Base-by-base conservation (phyloP, 2,329 filamentous ascomycete species). In the Teratosphaeria pseudoeucalypti region DNA sequence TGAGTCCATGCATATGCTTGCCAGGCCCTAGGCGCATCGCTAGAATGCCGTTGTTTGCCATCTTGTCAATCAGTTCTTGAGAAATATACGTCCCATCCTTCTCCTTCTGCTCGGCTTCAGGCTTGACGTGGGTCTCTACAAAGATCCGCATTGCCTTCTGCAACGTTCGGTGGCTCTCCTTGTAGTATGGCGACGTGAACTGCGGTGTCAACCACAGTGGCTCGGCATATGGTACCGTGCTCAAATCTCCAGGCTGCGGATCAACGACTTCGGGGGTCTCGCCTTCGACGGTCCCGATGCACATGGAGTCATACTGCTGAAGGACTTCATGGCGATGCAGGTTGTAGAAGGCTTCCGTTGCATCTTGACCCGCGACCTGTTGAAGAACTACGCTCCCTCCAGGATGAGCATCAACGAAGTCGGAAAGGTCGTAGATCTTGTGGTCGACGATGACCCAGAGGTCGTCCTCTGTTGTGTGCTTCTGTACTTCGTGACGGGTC, bases 311-410 rank as follows among this genome's bases (percentile, higher is more conserved):
- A 79, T 95, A 95, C 73, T 91, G 91, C 62, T 85, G 78, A 11
- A 95, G 81, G n/a, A 95, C 89, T 75, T 95, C 90, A 67, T 95
- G 90, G 29, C 90, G 81, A 77, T 96, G 91, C 57, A 96, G 85
- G 78, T 95, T 95, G 82, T 95, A 95, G 75, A 95, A 95, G 59
- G 87, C 87, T 39, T 81, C 77, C 1, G 90, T 95, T 56, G 90
- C 89, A 70, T 95, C 90, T 65, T 84, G 82, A 63, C 90, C 90
- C 34, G 88, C 90, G 55, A 92, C 83, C 75, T 95, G 89, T 58
- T 83, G 81, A 43, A 95, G 83, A 27, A 95, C 90, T 52, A 88
- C 85, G 68, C 86, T 85, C 68, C 90, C 90, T 66, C 90, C 90
- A 0, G 90, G 90, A 69, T 95, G 90, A 26, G 88, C 89, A 71